phyloP scores from a whole-genome alignment of 2,329 filamentous ascomycete species.

The Metarhizium robertsii region DNA sequence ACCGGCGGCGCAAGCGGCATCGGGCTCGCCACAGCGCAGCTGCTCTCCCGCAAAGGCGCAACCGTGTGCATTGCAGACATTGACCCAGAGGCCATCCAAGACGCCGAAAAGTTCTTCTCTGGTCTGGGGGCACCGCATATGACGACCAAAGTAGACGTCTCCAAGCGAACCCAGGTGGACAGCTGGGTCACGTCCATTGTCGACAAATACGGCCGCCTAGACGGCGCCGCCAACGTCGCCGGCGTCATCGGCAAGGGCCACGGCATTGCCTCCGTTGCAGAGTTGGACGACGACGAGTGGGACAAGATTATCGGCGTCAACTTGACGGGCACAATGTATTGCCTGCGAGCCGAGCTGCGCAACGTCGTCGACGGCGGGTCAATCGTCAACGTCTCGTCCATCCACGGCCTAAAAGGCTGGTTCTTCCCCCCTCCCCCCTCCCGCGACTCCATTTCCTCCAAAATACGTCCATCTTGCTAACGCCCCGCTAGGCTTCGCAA shows the following conservation, averaged over 20 bases:
- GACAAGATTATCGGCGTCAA: conserved; percentile 36
- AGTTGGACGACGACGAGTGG: conserved; percentile 36
- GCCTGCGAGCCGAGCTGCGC: conserved; percentile 31
- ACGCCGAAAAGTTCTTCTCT: conserved; percentile 21
- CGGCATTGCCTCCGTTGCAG: conserved; percentile 26
- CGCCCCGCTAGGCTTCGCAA: conserved; percentile 16
- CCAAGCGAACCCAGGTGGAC: conserved; percentile 36
- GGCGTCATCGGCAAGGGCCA: conserved; percentile 37
- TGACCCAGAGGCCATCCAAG: conserved; percentile 20
- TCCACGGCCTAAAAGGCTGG: conserved; percentile 32
- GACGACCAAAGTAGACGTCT: conserved; percentile 34
- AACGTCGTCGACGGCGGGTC: conserved; percentile 41
- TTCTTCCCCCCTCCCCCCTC: not conserved
- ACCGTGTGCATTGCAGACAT: conserved; percentile 28
- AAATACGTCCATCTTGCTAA: not conserved
- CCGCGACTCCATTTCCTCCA: no score
- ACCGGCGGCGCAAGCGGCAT: conserved; percentile 28
- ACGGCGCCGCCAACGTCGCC: conserved; percentile 45
- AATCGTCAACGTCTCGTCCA: conserved; percentile 48
- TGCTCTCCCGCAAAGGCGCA: conserved; percentile 26
- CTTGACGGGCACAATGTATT: conserved; percentile 39
- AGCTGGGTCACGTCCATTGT: conserved; percentile 36
- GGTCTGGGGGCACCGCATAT: conserved; percentile 16
- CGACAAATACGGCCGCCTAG: conserved; percentile 36
- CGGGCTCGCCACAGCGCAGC: conserved; percentile 29